phyloP scores from a whole-genome alignment of 1,284 basidiomycete species.

The Ceratobasidium sp. region DNA sequence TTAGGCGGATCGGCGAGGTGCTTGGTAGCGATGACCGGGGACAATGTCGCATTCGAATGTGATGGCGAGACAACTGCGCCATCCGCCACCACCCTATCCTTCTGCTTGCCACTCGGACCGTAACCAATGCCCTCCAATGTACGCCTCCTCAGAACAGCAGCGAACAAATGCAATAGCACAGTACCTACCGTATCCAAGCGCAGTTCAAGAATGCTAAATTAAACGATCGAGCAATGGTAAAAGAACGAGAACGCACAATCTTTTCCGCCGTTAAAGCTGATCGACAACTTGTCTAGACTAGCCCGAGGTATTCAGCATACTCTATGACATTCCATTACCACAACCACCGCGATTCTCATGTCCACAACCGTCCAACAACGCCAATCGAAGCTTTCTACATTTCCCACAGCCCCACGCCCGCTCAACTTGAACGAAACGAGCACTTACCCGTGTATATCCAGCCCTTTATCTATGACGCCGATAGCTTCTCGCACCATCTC shows the following conservation, averaged over 20 bases:
- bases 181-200: constrained; percentile 73
- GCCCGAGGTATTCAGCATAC: constrained; percentile 42
- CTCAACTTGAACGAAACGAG: constrained; percentile 10
- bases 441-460: constrained; percentile 80
- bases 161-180: constrained; percentile 91
- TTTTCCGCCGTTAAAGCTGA: constrained; percentile 99
- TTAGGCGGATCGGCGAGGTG: constrained; percentile 15
- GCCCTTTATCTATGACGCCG: constrained; percentile 78
- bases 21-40: background rate
- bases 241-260: constrained; percentile 78
- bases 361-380: background rate
- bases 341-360: constrained; percentile 9
- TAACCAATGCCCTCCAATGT: constrained; percentile 33
- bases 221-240: background rate
- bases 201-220: background rate
- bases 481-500: constrained; percentile 79
- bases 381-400: background rate
- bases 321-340: background rate
- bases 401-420: background rate
- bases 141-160: constrained; percentile 73
- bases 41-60: constrained; percentile 29
- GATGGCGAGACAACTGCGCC: constrained; percentile 27
- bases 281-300: constrained; percentile 76
- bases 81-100: constrained; percentile 30
- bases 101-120: constrained; percentile 13